Percentiles rank a stretch among this genome's conserved stretches.
phyloP scores from a whole-genome alignment of 352 stramenopile species.

The Pythium guiyangense region DNA sequence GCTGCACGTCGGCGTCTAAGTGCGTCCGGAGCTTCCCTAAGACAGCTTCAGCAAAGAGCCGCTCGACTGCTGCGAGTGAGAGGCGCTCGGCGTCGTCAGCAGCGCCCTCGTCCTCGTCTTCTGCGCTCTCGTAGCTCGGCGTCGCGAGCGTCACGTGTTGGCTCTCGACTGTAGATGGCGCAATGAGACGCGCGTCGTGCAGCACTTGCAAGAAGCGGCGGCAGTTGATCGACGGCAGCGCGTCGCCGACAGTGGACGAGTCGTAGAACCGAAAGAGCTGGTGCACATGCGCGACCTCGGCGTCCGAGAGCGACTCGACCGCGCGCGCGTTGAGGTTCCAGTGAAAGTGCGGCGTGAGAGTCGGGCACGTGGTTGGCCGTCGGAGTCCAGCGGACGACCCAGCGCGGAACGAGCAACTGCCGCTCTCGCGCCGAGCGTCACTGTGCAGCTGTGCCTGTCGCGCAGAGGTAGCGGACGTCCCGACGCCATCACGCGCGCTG shows the following conservation, averaged over 20 bases:
- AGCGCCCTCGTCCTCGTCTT: background rate
- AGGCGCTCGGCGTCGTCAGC: conserved; percentile 3
- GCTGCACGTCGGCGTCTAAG: conserved; percentile 39
- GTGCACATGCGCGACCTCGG: conserved; percentile 38
- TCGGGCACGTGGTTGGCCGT: conserved; percentile 14
- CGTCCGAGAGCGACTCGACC: conserved; percentile 17
- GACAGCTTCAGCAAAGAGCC: conserved; percentile 47
- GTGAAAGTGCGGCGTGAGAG: conserved; percentile 36
- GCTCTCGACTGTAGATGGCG: no score
- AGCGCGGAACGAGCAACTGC: no score
- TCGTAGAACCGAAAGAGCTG: conserved; percentile 58
- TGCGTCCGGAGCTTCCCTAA: conserved; percentile 59
- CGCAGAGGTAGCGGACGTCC: no score
- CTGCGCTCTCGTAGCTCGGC: background rate
- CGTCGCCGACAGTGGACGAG: conserved; percentile 38
- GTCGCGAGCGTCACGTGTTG: no score
- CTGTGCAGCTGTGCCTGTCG: no score
- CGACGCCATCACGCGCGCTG: no score
- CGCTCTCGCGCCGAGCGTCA: no score
- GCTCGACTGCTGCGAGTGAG: conserved; percentile 19
- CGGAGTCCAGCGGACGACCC: background rate
- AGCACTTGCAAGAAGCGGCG: conserved; percentile 37
- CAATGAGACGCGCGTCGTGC: conserved; percentile 28
- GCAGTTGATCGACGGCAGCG: conserved; percentile 43
- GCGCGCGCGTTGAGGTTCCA: conserved; percentile 50